These are phyloP conservation scores for Flaveria trinervia DNA, from an alignment of 129 eudicot genomes.

Conservation along the genomic window DNA sequence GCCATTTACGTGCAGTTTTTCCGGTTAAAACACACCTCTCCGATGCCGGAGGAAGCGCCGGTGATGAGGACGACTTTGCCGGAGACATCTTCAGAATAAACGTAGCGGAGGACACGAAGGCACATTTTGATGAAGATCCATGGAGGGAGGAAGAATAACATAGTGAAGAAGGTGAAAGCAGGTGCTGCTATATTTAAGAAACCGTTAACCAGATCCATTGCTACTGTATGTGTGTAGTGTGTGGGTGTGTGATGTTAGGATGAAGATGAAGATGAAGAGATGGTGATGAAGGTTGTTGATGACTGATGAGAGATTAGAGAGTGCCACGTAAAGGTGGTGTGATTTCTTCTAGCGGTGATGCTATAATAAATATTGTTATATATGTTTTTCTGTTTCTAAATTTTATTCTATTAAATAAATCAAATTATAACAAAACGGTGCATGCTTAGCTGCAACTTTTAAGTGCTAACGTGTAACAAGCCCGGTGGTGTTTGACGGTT, in stretches of 20 bases:
- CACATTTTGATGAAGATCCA: slow-evolving; percentile 46
- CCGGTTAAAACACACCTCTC: slow-evolving; percentile 44
- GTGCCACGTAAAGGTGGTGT: slow-evolving; percentile 7
- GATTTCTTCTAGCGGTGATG: no score
- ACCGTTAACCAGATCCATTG: slow-evolving; percentile 49
- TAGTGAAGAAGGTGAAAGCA: slow-evolving; percentile 51
- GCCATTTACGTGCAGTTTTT: no score
- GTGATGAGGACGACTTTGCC: slow-evolving; percentile 77
- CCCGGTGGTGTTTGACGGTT: no score
- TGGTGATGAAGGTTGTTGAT: not conserved
- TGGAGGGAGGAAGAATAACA: slow-evolving; percentile 54
- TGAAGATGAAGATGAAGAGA: not conserved
- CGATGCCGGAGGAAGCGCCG: slow-evolving; percentile 84
- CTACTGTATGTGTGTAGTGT: not conserved
- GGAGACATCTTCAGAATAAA: slow-evolving; percentile 49
- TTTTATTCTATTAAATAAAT: no score
- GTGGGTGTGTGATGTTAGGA: not conserved
- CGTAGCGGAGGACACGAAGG: slow-evolving; percentile 35
- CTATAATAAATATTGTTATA: no score
- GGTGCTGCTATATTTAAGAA: slow-evolving; percentile 58
- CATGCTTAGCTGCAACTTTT: no score
- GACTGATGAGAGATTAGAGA: not conserved
- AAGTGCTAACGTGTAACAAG: no score
- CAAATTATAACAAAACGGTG: no score
- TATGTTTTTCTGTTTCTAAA: no score